Conservation (phyloP, 192 early-diverging fungal species). For the Geranomyces variabilis region DNA sequence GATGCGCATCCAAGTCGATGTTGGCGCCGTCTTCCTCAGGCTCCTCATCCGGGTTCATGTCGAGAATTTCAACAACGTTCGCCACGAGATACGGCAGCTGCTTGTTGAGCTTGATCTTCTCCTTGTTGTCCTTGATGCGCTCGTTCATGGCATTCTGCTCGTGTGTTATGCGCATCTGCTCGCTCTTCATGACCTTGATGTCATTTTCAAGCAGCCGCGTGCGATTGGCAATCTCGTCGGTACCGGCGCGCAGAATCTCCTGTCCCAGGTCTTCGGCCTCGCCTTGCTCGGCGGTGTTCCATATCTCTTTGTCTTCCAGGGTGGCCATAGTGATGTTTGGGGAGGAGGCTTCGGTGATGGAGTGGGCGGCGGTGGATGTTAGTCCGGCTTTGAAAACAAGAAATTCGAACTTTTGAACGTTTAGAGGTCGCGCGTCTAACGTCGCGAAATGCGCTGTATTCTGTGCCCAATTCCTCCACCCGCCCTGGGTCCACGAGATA, state of each 20-base stretch:
- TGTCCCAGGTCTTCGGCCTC: conserved; percentile 75
- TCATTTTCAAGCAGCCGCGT: conserved; percentile 94
- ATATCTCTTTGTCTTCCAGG: conserved; percentile 71
- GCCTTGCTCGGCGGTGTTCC: conserved; percentile 47
- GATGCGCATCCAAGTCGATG: conserved; percentile 87
- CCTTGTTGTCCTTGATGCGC: conserved; percentile 95
- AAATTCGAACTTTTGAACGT: too few species aligned
- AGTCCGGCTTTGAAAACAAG: too few species aligned
- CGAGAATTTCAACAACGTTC: conserved; percentile 95
- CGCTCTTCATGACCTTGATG: conserved; percentile 94
- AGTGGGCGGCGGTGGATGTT: too few species aligned
- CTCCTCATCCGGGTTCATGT: conserved; percentile 88
- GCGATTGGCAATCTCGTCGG: conserved; percentile 91
- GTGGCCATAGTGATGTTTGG: conserved; percentile 60
- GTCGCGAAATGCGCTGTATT: too few species aligned
- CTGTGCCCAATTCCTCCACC: too few species aligned
- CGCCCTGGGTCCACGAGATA: too few species aligned
- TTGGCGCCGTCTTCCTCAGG: conserved; percentile 95
- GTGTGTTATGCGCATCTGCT: conserved; percentile 84
- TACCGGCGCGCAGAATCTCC: conserved; percentile 86
- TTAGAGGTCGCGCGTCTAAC: too few species aligned
- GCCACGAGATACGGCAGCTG: conserved; percentile 96
- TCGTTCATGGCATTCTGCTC: conserved; percentile 87
- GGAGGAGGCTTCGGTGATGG: too few species aligned
- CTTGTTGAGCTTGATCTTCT: conserved; percentile 98